These are phyloP conservation scores for Leptomonas seymouri DNA, from an alignment of 208 protist species.

Conservation along the genomic window DNA sequence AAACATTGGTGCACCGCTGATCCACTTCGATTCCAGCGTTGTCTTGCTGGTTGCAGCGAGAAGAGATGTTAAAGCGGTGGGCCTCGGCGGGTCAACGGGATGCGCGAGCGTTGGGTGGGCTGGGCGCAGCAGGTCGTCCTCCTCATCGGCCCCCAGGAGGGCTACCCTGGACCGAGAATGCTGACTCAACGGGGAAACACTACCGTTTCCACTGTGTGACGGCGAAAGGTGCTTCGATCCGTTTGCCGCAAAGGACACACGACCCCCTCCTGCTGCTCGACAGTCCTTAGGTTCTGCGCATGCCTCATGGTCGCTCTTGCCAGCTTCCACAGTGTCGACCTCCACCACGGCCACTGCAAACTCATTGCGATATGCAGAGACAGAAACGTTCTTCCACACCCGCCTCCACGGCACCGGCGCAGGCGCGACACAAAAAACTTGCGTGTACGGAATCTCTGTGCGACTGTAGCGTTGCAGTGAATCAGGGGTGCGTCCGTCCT, in stretches of 20 bases:
- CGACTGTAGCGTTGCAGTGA: conserved; percentile 12
- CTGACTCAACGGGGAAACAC: not conserved
- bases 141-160: conserved; percentile 15
- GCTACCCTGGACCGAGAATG: not conserved
- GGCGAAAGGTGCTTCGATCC: not conserved
- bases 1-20: not conserved
- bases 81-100: no score
- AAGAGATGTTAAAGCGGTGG: not conserved
- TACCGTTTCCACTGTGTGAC: not conserved
- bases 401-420: conserved; percentile 37
- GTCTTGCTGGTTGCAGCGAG: not conserved
- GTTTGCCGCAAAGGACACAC: not conserved
- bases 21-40: conserved; percentile 9
- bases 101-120: no score
- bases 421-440: conserved; percentile 32
- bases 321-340: not conserved
- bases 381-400: conserved; percentile 22
- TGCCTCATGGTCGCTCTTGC: not conserved
- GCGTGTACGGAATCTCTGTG: conserved; percentile 15
- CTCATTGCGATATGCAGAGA: conserved; percentile 23
- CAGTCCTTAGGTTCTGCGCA: not conserved
- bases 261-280: not conserved
- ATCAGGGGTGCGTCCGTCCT: conserved; percentile 4
- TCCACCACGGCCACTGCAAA: conserved; percentile 32
- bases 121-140: conserved; percentile 1